Conservation (phyloP, 768 basidiomycete species). For the Clitopilus hobsonii region DNA sequence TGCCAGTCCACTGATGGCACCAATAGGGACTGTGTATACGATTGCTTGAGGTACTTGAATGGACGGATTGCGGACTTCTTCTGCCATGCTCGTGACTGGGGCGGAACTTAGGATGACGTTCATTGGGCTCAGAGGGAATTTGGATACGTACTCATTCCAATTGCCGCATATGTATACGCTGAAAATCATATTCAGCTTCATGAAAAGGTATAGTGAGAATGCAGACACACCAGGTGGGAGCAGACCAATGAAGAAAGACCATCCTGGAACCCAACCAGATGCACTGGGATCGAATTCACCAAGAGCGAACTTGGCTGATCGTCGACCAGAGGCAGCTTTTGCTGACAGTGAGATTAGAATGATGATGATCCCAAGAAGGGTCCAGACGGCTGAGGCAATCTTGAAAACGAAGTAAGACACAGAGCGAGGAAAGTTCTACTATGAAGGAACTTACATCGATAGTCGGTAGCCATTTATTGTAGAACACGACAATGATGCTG, state of each 20-base stretch:
- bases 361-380: constrained; percentile 52
- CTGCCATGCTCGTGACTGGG: constrained; percentile 60
- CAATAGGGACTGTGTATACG: constrained; percentile 48
- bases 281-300: constrained; percentile 55
- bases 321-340: constrained; percentile 52
- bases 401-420: constrained; percentile 16
- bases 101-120: background rate
- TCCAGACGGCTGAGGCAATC: constrained; percentile 61
- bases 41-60: constrained; percentile 52
- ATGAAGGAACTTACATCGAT: constrained; percentile 36
- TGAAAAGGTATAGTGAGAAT: background rate
- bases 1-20: constrained; percentile 43
- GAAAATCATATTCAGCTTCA: background rate
- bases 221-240: constrained; percentile 37
- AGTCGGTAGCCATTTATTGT: constrained; percentile 44
- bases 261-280: constrained; percentile 66
- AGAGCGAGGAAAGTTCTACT: background rate
- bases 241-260: constrained; percentile 66
- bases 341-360: constrained; percentile 46
- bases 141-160: constrained; percentile 52
- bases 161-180: constrained; percentile 54
- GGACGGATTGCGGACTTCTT: constrained; percentile 59
- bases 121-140: background rate
- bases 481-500: constrained; percentile 49
- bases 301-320: constrained; percentile 51